These are phyloP conservation scores for Clausena lansium DNA, from an alignment of 345 rosid genomes.

Conservation along the genomic window DNA sequence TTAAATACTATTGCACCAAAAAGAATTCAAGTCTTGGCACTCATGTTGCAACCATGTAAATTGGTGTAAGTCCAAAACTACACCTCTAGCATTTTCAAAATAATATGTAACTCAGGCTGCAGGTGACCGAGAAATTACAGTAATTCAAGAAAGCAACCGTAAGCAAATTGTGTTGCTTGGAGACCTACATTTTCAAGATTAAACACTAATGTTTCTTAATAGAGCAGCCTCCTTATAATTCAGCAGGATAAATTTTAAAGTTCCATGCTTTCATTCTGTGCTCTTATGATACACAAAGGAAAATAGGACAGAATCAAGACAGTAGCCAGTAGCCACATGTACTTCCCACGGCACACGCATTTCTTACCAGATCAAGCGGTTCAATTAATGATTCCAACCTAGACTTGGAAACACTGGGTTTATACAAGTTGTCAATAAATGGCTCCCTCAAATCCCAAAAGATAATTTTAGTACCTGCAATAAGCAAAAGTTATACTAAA, in stretches of 20 bases:
- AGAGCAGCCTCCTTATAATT: not conserved
- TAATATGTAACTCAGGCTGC: not conserved
- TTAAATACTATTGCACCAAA: too few species aligned
- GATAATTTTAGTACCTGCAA: slow-evolving; percentile 87
- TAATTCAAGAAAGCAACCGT: not conserved
- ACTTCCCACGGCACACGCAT: slow-evolving; percentile 9
- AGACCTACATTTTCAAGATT: not conserved
- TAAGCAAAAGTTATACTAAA: slow-evolving; percentile 16
- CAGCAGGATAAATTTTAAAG: not conserved
- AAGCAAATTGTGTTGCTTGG: not conserved
- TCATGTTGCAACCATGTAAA: not conserved
- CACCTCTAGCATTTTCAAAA: not conserved
- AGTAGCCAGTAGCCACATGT: not conserved
- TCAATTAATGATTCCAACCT: slow-evolving; percentile 83
- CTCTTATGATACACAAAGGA: not conserved
- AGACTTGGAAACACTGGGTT: slow-evolving; percentile 67
- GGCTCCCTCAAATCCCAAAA: slow-evolving; percentile 91
- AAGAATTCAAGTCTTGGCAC: too few species aligned
- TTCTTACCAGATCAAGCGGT: slow-evolving; percentile 72
- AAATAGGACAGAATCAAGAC: not conserved
- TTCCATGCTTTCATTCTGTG: slow-evolving; percentile 2
- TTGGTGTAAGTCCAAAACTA: not conserved
- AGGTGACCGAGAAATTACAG: not conserved
- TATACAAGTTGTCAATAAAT: slow-evolving; percentile 77
- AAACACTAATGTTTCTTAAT: not conserved